Evolutionary conservation across 305 asterid species (phyloP).

Genomic region (Fraxinus dipetala): DNA sequence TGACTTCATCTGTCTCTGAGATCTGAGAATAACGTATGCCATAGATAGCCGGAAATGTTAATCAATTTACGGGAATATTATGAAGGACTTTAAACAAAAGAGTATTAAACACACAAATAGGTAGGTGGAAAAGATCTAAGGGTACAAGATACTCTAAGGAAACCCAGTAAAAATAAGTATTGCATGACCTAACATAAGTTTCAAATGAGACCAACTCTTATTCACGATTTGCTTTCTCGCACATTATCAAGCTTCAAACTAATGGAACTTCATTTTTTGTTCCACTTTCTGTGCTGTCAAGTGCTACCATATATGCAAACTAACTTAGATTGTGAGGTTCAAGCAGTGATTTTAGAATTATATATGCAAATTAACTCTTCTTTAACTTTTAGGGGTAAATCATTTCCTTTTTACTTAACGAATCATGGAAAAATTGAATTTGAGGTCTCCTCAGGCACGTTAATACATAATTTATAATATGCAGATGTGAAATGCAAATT

Average conservation of each 20-base stretch:
- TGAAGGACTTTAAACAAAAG: not conserved
- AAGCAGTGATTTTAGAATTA: not conserved
- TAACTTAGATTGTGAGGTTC: not conserved
- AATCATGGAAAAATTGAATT: not conserved
- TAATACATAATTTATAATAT: not conserved
- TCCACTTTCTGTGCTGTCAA: slow-evolving; percentile 9
- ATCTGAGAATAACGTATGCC: not conserved
- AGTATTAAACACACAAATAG: not conserved
- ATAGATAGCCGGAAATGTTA: no score
- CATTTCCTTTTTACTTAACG: not conserved
- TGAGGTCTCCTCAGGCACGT: not conserved
- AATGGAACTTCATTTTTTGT: not conserved
- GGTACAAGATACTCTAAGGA: not conserved
- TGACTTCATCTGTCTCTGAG: no score
- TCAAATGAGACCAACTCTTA: not conserved
- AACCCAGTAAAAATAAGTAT: not conserved
- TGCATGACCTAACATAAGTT: not conserved
- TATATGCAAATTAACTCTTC: not conserved
- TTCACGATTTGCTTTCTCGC: not conserved
- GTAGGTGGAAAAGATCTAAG: not conserved
- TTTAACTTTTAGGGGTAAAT: not conserved
- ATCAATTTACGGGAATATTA: no score
- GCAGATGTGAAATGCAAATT: not conserved
- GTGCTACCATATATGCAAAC: not conserved
- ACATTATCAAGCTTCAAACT: not conserved